These are phyloP conservation scores for Fusarium armeniacum DNA, from an alignment of 2,329 filamentous ascomycete species.

Conservation along the genomic window DNA sequence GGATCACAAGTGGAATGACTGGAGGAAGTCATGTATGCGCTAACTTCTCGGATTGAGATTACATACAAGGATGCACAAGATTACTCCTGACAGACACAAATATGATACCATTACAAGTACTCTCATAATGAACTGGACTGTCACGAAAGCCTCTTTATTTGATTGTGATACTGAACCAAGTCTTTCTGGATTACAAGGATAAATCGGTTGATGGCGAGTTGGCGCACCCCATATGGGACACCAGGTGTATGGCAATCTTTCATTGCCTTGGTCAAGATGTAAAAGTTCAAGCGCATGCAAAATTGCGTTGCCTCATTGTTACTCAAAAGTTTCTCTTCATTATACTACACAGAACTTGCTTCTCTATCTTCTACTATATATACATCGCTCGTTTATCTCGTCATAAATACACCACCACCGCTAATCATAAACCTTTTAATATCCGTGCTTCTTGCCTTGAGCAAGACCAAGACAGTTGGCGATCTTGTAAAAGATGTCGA, in stretches of 20 bases:
- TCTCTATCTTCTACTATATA: constrained; percentile 30
- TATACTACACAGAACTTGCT: constrained; percentile 40
- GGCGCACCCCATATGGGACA: not conserved
- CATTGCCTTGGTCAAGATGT: not conserved
- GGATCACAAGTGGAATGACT: not conserved
- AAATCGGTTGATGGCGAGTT: not conserved
- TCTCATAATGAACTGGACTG: not conserved
- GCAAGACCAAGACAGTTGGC: constrained; percentile 74
- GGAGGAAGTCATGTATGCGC: not conserved
- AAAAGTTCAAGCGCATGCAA: too few relatives aligned
- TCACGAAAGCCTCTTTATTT: not conserved
- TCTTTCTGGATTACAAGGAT: not conserved
- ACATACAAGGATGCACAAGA: not conserved
- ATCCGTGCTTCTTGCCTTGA: constrained; percentile 45
- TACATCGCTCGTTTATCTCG: constrained; percentile 41
- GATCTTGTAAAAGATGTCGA: constrained; percentile 83
- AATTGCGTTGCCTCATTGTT: not conserved
- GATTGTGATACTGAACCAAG: too few relatives aligned
- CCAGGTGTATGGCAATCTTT: not conserved
- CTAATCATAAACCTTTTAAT: constrained; percentile 26
- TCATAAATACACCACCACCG: constrained; percentile 33
- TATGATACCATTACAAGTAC: fast-evolving
- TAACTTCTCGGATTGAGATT: not conserved
- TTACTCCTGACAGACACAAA: not conserved
- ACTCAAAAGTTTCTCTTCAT: constrained; percentile 7